A percentile compares a stretch with the other conserved stretches of the same genome.
Evolutionary conservation across 495 filamentous ascomycete species (phyloP).

Genomic region (Chaetomium tenue): DNA sequence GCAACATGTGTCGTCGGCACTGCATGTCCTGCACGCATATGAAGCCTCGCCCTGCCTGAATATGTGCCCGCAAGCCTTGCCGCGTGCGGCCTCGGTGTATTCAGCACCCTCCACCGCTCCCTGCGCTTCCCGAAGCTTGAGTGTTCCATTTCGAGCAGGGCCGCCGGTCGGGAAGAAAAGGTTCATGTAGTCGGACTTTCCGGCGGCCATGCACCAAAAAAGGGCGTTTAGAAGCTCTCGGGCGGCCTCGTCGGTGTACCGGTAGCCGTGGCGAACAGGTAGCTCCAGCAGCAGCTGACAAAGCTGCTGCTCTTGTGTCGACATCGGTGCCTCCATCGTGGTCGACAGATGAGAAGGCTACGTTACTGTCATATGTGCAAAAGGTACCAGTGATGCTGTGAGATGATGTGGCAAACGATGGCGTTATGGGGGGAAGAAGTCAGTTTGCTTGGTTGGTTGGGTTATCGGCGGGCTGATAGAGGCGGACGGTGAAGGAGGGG

Average conservation of each 20-base stretch:
- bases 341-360: constrained; percentile 17
- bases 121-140: constrained; percentile 81
- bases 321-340: constrained; percentile 51
- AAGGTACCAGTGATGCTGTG: not conserved
- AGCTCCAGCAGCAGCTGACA: constrained; percentile 71
- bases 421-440: not conserved
- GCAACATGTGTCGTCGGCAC: constrained; percentile 80
- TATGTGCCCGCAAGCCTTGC: constrained; percentile 96
- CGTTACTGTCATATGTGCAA: constrained; percentile 15
- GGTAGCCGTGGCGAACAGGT: constrained; percentile 63
- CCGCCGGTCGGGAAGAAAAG: constrained; percentile 76
- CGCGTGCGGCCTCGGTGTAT: constrained; percentile 87
- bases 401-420: not conserved
- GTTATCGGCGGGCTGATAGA: constrained; percentile 1
- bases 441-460: constrained; percentile 3
- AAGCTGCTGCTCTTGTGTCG: constrained; percentile 75
- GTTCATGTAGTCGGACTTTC: constrained; percentile 66
- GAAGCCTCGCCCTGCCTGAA: constrained; percentile 89
- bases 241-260: constrained; percentile 67
- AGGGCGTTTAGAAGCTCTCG: constrained; percentile 71
- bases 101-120: constrained; percentile 92
- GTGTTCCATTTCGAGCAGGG: constrained; percentile 53
- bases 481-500: not conserved
- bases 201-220: constrained; percentile 78
- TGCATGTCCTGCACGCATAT: constrained; percentile 91